These are phyloP conservation scores for Umbilicus rupestris DNA, from an alignment of 164 flowering plant genomes.

Conservation along the genomic window DNA sequence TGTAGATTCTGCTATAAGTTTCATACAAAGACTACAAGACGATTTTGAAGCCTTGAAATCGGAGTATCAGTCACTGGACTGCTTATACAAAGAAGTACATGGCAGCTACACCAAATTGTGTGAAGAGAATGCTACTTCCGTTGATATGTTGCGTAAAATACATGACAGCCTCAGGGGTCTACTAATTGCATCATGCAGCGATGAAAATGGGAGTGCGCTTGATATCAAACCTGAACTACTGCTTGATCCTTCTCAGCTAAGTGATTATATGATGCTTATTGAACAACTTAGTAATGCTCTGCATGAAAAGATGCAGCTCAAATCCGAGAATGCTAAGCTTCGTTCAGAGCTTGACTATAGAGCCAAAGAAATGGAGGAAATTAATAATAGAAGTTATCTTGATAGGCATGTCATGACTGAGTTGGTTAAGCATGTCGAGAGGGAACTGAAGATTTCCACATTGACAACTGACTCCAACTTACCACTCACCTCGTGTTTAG, in stretches of 20 bases:
- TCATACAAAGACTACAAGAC: constrained; percentile 39
- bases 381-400: constrained; percentile 25
- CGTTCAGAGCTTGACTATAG: constrained; percentile 32
- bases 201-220: constrained; percentile 19
- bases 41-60: constrained; percentile 38
- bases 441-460: constrained; percentile 27
- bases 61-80: constrained; percentile 26
- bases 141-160: constrained; percentile 28
- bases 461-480: constrained; percentile 17
- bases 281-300: constrained; percentile 30
- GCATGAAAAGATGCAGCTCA: constrained; percentile 41
- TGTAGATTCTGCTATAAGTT: constrained; percentile 37
- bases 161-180: constrained; percentile 35
- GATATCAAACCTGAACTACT: constrained; percentile 16
- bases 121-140: constrained; percentile 32
- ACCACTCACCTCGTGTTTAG: constrained; percentile 30
- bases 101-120: constrained; percentile 30
- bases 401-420: constrained; percentile 24
- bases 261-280: constrained; percentile 27
- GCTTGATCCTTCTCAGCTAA: constrained; percentile 29
- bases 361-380: constrained; percentile 34
- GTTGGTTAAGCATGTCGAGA: constrained; percentile 40
- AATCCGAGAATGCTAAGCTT: constrained; percentile 32
- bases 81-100: constrained; percentile 28
- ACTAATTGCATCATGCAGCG: constrained; percentile 20